Percentiles rank a stretch among this genome's conserved stretches.
phyloP scores from a whole-genome alignment of 2,329 filamentous ascomycete species.

The Sphaerulina musiva region DNA sequence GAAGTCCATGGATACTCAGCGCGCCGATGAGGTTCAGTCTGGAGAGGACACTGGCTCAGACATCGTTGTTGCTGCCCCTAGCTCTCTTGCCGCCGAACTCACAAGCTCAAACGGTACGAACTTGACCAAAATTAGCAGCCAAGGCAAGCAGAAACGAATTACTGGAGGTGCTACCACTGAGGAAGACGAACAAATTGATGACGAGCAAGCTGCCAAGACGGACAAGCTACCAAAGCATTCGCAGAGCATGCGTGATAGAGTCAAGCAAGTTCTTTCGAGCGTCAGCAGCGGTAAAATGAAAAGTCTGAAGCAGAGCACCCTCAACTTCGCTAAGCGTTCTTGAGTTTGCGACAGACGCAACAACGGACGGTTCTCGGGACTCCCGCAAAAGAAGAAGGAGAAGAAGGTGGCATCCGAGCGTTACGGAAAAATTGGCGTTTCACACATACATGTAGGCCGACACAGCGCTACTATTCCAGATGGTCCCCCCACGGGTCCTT shows the following conservation, averaged over 20 bases:
- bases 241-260: conserved; percentile 13
- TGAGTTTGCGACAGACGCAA: too few relatives aligned
- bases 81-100: conserved; percentile 4
- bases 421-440: too few relatives aligned
- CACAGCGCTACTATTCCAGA: too few relatives aligned
- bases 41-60: conserved; percentile 3
- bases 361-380: too few relatives aligned
- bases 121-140: conserved; percentile 7
- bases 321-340: conserved; percentile 13
- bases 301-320: conserved; percentile 14
- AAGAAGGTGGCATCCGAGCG: too few relatives aligned
- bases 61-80: neutral
- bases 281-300: conserved; percentile 11
- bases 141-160: neutral
- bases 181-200: neutral
- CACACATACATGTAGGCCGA: too few relatives aligned
- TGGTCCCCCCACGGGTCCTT: too few relatives aligned
- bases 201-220: neutral
- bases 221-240: conserved; percentile 8
- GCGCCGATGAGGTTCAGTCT: conserved; percentile 10
- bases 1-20: conserved; percentile 12
- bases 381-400: too few relatives aligned
- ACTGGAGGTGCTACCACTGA: neutral
- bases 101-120: conserved; percentile 8
- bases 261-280: conserved; percentile 11